Evolutionary conservation across 352 stramenopile species (phyloP).

Genomic region (Phytophthora parvispora): DNA sequence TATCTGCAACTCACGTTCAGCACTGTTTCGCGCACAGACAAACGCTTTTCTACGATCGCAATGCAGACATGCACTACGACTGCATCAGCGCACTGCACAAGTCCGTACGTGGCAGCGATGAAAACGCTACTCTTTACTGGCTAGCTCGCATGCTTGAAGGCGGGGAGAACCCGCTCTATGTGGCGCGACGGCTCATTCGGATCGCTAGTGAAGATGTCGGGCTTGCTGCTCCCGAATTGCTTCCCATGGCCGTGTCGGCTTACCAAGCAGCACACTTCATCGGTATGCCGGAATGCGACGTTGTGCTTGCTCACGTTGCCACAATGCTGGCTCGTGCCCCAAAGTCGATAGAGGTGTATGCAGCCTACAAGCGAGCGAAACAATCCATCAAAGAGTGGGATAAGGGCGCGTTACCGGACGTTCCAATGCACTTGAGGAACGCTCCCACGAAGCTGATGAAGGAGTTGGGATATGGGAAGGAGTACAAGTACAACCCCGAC

Average conservation of each 20-base stretch:
- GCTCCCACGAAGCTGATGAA: slow-evolving; percentile 86
- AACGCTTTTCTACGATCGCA: slow-evolving; percentile 87
- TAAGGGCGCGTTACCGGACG: slow-evolving; percentile 66
- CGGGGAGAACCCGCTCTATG: slow-evolving; percentile 86
- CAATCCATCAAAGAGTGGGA: slow-evolving; percentile 66
- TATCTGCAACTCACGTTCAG: slow-evolving; percentile 75
- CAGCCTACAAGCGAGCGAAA: slow-evolving; percentile 86
- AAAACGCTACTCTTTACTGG: slow-evolving; percentile 88
- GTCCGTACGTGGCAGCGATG: slow-evolving; percentile 85
- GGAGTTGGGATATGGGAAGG: slow-evolving; percentile 77
- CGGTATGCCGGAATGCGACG: slow-evolving; percentile 90
- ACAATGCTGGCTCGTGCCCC: slow-evolving; percentile 82
- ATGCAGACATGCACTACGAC: slow-evolving; percentile 90
- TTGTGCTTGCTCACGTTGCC: slow-evolving; percentile 83
- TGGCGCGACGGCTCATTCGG: slow-evolving; percentile 84
- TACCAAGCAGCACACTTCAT: slow-evolving; percentile 84
- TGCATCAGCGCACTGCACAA: slow-evolving; percentile 90
- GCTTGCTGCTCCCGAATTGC: slow-evolving; percentile 70
- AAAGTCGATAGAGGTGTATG: slow-evolving; percentile 89
- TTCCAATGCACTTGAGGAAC: slow-evolving; percentile 87
- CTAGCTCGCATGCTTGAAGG: slow-evolving; percentile 89
- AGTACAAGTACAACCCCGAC: slow-evolving; percentile 90
- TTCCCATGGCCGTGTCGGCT: slow-evolving; percentile 73
- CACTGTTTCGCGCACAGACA: slow-evolving; percentile 79
- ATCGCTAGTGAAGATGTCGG: slow-evolving; percentile 90